Conservation (phyloP, 2,329 filamentous ascomycete species). For the Fusarium secorum region DNA sequence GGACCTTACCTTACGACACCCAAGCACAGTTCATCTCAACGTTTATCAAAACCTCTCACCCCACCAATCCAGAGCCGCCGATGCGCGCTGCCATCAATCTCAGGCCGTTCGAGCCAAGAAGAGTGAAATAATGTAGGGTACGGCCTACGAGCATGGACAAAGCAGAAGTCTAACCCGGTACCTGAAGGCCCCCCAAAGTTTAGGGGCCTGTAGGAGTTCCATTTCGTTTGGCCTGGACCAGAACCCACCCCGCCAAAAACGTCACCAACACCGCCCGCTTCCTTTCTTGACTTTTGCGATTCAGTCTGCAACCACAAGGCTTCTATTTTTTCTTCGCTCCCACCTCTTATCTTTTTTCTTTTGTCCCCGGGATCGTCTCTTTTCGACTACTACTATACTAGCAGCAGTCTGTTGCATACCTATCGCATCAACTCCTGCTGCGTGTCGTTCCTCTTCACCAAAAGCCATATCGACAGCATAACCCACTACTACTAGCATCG, state of each 20-base stretch:
- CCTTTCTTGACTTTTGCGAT: conserved; percentile 40
- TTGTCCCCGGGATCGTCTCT: neutral
- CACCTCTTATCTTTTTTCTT: conserved; percentile 3
- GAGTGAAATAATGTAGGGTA: conserved; percentile 14
- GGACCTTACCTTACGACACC: neutral
- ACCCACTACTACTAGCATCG: neutral
- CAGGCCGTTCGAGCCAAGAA: conserved; percentile 6
- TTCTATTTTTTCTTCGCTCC: conserved; percentile 7
- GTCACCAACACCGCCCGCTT: conserved; percentile 37
- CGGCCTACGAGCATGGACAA: conserved; percentile 10
- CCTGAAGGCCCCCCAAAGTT: neutral
- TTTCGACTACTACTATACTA: neutral
- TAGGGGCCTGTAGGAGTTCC: neutral
- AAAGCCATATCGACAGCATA: conserved; percentile 4
- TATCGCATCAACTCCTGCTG: neutral
- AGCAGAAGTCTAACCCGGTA: conserved; percentile 3
- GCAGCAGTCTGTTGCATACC: neutral
- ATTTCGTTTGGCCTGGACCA: neutral
- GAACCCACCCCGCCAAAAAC: conserved; percentile 38
- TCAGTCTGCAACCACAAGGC: conserved; percentile 34
- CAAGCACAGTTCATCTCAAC: conserved; percentile 1
- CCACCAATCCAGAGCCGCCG: conserved; percentile 15
- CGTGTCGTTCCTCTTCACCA: neutral
- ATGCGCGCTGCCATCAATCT: conserved; percentile 17
- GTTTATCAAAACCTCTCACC: neutral